Evolutionary conservation across 1,139 yeast genomes (phyloP).

Genomic region (Wickerhamomyces sp.): DNA sequence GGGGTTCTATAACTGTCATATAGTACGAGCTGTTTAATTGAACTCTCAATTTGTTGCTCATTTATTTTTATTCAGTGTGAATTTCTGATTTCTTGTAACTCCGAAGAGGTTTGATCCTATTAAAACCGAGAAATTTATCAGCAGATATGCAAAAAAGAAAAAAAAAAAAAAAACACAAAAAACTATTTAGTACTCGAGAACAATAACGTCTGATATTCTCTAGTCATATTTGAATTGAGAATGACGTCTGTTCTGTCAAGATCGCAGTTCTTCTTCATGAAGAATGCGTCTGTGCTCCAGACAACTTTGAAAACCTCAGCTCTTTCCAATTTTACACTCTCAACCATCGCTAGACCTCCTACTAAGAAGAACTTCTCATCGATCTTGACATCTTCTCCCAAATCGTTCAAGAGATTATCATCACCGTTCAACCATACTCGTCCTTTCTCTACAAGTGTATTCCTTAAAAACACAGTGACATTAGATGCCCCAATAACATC

Average conservation of each 20-base stretch:
- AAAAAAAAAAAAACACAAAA: neutral
- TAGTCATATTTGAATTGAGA: neutral
- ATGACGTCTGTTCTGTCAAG: conserved; percentile 24
- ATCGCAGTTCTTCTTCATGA: conserved; percentile 31
- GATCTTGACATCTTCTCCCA: neutral
- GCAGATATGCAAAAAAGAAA: too few species aligned
- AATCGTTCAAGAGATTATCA: neutral
- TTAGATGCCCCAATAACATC: neutral
- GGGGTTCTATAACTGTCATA: too few species aligned
- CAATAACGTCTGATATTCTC: neutral
- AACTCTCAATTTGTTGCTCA: too few species aligned
- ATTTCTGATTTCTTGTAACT: too few species aligned
- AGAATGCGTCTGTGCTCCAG: conserved; percentile 22
- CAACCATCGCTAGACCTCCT: neutral
- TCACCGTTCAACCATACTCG: neutral
- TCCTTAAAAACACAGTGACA: too few species aligned
- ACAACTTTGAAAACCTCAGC: conserved; percentile 17
- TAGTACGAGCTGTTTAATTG: too few species aligned
- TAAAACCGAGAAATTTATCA: too few species aligned
- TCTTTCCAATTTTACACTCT: conserved; percentile 17
- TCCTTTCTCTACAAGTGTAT: conserved; percentile 2
- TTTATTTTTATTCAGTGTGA: too few species aligned
- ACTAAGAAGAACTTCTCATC: neutral
- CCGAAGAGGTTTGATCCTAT: too few species aligned
- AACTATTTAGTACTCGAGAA: neutral